A percentile compares a stretch with the other conserved stretches of the same genome.
phyloP scores from a whole-genome alignment of 768 basidiomycete genomes.

The Phaeotremella fagi region DNA sequence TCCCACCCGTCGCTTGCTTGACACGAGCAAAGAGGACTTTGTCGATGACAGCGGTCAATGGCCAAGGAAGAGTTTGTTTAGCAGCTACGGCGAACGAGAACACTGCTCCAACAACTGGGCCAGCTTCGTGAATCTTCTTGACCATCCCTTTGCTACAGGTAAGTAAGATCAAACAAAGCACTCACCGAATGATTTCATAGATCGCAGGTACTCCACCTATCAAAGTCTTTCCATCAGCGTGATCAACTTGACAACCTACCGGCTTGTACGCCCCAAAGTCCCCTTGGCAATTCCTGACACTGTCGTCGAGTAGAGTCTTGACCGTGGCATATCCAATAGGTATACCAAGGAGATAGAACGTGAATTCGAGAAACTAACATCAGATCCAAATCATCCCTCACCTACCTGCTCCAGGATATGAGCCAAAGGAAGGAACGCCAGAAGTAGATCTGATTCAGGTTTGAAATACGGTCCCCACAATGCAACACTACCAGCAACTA shows the following conservation, averaged over 20 bases:
- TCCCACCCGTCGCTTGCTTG: constrained; percentile 44
- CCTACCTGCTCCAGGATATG: constrained; percentile 45
- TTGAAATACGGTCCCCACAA: constrained; percentile 13
- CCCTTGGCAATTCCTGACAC: constrained; percentile 44
- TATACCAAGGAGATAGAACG: constrained; percentile 37
- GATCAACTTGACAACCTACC: constrained; percentile 6
- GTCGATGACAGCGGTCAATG: constrained; percentile 34
- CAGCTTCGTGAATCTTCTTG: constrained; percentile 43
- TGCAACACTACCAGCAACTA: constrained; percentile 9
- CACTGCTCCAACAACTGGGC: constrained; percentile 27
- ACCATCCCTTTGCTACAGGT: constrained; percentile 37
- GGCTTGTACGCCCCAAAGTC: constrained; percentile 44
- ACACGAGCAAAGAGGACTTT: constrained; percentile 42
- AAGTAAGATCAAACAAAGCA: neutral
- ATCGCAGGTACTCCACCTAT: constrained; percentile 46
- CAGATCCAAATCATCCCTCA: constrained; percentile 49
- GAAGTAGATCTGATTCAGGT: constrained; percentile 21
- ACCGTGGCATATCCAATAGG: constrained; percentile 42
- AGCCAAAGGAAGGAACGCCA: constrained; percentile 39
- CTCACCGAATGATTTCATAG: constrained; percentile 33
- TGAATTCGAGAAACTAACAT: constrained; percentile 42
- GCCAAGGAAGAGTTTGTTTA: constrained; percentile 43
- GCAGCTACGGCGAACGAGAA: constrained; percentile 40
- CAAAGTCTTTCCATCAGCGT: constrained; percentile 24
- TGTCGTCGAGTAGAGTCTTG: constrained; percentile 48